Evolutionary conservation across 352 stramenopile genomes (phyloP).

Genomic region (Blastocystis sp.): DNA sequence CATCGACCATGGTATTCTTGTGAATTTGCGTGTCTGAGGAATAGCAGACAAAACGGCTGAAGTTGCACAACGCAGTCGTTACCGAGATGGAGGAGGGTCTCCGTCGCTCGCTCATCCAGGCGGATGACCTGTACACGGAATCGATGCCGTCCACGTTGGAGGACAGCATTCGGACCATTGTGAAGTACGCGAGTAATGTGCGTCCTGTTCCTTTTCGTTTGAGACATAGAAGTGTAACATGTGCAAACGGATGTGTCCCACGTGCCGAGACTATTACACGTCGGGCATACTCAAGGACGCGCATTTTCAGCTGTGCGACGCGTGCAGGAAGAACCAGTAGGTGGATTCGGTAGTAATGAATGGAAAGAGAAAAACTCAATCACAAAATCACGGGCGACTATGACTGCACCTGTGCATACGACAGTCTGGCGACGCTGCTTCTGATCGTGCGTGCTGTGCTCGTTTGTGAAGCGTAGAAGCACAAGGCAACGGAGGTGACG

Average conservation of each 20-base stretch:
- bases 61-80: neutral
- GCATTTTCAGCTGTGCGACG: neutral
- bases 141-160: neutral
- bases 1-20: neutral
- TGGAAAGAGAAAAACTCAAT: neutral
- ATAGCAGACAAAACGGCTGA: neutral
- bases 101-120: neutral
- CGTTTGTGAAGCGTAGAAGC: neutral
- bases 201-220: neutral
- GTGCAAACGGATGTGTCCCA: neutral
- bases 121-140: neutral
- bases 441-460: neutral
- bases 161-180: neutral
- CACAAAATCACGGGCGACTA: neutral
- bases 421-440: neutral
- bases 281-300: neutral
- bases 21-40: neutral
- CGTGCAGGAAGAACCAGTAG: neutral
- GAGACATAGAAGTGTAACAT: neutral
- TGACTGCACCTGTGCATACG: neutral
- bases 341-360: too few species aligned
- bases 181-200: neutral
- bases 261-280: neutral
- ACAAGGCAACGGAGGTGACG: neutral
- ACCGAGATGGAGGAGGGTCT: neutral